Evolutionary conservation across 2,329 filamentous ascomycete species (phyloP).

Genomic region (Tolypocladium endophyticum): DNA sequence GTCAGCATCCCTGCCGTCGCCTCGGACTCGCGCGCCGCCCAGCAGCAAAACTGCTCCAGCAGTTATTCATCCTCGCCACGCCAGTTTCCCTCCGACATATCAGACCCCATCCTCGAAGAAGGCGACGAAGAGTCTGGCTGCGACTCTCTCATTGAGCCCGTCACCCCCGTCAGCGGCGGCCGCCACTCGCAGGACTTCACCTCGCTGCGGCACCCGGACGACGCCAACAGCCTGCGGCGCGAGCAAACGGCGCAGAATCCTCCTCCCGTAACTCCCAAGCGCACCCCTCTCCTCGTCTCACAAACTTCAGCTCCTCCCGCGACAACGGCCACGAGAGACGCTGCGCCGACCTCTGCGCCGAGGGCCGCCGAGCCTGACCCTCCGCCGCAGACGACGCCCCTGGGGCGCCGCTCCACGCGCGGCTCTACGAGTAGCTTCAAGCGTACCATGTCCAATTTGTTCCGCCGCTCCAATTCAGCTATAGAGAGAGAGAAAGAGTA

Average conservation of each 20-base stretch:
- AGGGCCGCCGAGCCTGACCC: conserved; percentile 13
- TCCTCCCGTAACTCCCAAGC: conserved; percentile 1
- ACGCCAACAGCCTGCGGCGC: conserved; percentile 15
- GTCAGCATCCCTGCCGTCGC: conserved; percentile 1
- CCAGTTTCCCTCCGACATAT: conserved; percentile 38
- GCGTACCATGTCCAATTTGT: conserved; percentile 39
- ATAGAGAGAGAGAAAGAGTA: conserved; percentile 15
- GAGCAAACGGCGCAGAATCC: conserved; percentile 10
- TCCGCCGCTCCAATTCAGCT: conserved; percentile 30
- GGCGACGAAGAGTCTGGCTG: conserved; percentile 47
- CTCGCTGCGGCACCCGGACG: conserved; percentile 21
- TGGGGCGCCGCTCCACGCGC: conserved; percentile 30
- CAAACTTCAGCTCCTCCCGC: conserved; percentile 1
- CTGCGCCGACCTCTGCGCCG: conserved; percentile 7
- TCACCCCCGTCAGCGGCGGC: conserved; percentile 50
- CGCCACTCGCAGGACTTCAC: conserved; percentile 45
- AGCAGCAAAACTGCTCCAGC: conserved; percentile 2
- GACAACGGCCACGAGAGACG: background rate
- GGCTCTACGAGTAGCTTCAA: conserved; percentile 33
- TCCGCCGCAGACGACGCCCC: conserved; percentile 15
- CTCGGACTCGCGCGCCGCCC: conserved; percentile 1
- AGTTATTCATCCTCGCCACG: conserved; percentile 32
- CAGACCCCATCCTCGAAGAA: conserved; percentile 42
- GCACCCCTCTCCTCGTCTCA: conserved; percentile 5
- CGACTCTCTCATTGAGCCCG: conserved; percentile 48